phyloP scores from a whole-genome alignment of 202 grass and related monocot genomes.

The Cymbopogon flexuosus region DNA sequence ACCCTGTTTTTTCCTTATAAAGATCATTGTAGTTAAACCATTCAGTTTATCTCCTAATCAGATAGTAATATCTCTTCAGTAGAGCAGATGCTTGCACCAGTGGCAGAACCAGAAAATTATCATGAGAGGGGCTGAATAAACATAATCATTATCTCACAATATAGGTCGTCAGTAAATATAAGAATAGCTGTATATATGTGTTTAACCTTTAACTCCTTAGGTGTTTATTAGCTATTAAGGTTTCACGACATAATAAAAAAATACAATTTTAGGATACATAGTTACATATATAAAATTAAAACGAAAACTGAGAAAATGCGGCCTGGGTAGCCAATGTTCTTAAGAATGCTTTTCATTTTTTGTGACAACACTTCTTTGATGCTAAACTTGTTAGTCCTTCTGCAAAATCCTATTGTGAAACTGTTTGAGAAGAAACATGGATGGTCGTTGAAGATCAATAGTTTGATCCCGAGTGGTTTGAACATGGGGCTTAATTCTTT shows the following conservation, averaged over 20 bases:
- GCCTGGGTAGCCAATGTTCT: background rate
- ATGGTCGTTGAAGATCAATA: background rate
- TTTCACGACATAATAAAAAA: background rate
- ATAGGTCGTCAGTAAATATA: background rate
- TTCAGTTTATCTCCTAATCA: background rate
- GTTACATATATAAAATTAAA: background rate
- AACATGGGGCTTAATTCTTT: background rate
- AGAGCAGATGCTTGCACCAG: background rate
- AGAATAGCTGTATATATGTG: background rate
- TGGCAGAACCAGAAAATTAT: background rate
- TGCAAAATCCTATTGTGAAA: background rate
- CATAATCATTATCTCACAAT: background rate
- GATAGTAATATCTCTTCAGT: background rate
- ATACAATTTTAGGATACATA: background rate
- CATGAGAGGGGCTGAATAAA: background rate
- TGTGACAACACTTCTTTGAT: background rate
- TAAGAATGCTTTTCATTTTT: background rate
- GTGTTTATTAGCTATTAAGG: background rate
- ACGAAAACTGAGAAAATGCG: background rate
- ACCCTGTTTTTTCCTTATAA: background rate
- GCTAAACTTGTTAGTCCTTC: background rate
- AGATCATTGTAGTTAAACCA: background rate
- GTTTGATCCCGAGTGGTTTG: background rate
- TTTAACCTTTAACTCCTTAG: background rate
- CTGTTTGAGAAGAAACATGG: background rate